A percentile compares a stretch with the other conserved stretches of the same genome.
Evolutionary conservation across 306 rosid genomes (phyloP).

Genomic region (Rubus idaeus): DNA sequence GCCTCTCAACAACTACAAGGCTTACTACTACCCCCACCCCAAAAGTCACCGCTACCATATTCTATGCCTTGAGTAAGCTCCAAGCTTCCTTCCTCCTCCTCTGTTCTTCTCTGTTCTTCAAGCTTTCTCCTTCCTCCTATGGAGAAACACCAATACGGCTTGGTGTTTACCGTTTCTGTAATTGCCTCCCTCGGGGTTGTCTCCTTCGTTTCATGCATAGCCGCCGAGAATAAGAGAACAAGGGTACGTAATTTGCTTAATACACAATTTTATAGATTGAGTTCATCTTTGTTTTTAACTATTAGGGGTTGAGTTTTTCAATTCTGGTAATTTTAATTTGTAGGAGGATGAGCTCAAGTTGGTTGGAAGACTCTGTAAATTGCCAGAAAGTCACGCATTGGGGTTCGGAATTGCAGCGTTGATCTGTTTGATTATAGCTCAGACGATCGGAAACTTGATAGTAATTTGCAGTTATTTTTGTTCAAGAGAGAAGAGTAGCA

Average conservation of each 20-base stretch:
- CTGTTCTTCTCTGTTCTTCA: conserved; percentile 23
- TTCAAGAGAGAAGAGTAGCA: conserved; percentile 33
- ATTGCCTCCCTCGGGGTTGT: conserved; percentile 50
- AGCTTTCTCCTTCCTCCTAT: conserved; percentile 26
- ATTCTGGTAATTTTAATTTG: conserved; percentile 21
- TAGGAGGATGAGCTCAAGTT: conserved; percentile 64
- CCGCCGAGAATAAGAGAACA: conserved; percentile 60
- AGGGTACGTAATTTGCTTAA: conserved; percentile 39
- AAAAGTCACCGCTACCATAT: conserved; percentile 16
- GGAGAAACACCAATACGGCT: conserved; percentile 51
- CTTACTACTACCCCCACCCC: conserved; percentile 18
- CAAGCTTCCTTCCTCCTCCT: conserved; percentile 22
- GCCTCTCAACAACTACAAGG: conserved; percentile 35
- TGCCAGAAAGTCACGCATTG: conserved; percentile 73
- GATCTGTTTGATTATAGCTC: conserved; percentile 53
- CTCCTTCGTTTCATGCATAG: conserved; percentile 66
- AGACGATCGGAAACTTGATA: conserved; percentile 52
- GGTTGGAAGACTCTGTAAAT: conserved; percentile 58
- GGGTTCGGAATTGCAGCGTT: conserved; percentile 70
- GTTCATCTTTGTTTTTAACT: neutral
- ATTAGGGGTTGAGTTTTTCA: neutral
- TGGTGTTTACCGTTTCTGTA: conserved; percentile 30
- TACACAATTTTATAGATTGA: neutral
- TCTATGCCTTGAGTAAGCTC: conserved; percentile 47
- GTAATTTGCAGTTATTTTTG: conserved; percentile 36